phyloP scores from a whole-genome alignment of 306 rosid genomes.

The Quercus aquifolioides region DNA sequence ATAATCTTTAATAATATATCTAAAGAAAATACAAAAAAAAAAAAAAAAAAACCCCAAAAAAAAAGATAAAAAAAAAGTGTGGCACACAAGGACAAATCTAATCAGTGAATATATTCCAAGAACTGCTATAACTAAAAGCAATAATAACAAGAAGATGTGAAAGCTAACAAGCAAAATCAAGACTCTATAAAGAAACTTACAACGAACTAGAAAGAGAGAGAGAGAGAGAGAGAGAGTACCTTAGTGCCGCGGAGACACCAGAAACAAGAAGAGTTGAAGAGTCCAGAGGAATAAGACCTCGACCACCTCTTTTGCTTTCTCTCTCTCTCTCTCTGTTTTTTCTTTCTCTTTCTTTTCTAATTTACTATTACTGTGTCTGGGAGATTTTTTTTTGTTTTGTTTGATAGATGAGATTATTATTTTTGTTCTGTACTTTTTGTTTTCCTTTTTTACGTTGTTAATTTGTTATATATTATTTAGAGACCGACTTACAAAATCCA shows the following conservation, averaged over 20 bases:
- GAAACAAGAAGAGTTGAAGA: background rate
- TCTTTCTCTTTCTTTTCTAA: background rate
- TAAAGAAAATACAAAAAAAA: background rate
- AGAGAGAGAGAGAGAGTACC: background rate
- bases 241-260: background rate
- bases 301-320: background rate
- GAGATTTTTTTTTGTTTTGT: background rate
- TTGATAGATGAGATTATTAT: too few species aligned
- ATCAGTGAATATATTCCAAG: too few species aligned
- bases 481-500: too few species aligned
- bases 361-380: background rate
- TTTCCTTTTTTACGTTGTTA: too few species aligned
- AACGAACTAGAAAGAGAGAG: background rate
- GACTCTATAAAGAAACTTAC: background rate
- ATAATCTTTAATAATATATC: background rate
- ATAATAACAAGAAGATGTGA: background rate
- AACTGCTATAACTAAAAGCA: background rate
- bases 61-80: too few species aligned
- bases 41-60: background rate
- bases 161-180: background rate
- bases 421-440: too few species aligned
- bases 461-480: too few species aligned
- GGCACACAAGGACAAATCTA: too few species aligned
- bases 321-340: background rate
- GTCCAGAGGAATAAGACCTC: background rate